Conservation (phyloP, 2,329 filamentous ascomycete species). For the Ascochyta viciae-villosae region DNA sequence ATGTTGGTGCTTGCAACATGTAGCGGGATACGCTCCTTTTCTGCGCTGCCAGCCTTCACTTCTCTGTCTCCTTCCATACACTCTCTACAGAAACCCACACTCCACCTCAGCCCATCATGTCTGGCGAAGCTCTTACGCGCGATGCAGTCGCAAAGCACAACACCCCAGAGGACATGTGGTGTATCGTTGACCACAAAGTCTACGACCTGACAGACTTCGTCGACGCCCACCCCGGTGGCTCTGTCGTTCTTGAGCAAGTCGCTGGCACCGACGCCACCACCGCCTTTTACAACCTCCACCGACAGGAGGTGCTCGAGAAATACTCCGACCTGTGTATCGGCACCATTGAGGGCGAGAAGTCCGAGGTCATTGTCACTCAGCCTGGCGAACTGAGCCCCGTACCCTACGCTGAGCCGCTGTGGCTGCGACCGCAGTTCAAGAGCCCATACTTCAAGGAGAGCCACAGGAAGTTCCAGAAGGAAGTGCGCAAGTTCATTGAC, state of each 20-base stretch:
- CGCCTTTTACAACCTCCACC: slow-evolving; percentile 90
- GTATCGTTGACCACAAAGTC: slow-evolving; percentile 84
- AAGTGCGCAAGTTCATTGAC: slow-evolving; percentile 76
- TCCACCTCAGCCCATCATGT: slow-evolving; percentile 31
- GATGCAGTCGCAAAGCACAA: slow-evolving; percentile 77
- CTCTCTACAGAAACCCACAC: not conserved
- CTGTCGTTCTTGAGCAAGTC: slow-evolving; percentile 79
- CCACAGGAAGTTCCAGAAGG: slow-evolving; percentile 72
- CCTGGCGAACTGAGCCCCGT: slow-evolving; percentile 77
- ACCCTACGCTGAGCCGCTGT: slow-evolving; percentile 85
- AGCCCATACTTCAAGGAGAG: slow-evolving; percentile 81
- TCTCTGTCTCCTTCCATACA: not conserved
- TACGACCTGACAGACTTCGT: slow-evolving; percentile 88
- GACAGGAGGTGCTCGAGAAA: slow-evolving; percentile 85
- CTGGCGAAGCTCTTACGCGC: slow-evolving; percentile 53
- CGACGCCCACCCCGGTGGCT: slow-evolving; percentile 84
- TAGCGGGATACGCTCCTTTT: slow-evolving; percentile 10
- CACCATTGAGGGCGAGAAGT: slow-evolving; percentile 74
- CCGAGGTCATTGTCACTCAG: slow-evolving; percentile 73
- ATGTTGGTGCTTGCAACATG: slow-evolving; percentile 10
- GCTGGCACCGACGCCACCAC: slow-evolving; percentile 82
- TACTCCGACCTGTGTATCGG: slow-evolving; percentile 79
- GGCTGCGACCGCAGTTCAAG: slow-evolving; percentile 79
- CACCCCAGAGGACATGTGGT: slow-evolving; percentile 77
- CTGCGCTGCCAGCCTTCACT: not conserved